Evolutionary conservation across 495 filamentous ascomycete species (phyloP).

Genomic region (Elasticomyces elasticus): DNA sequence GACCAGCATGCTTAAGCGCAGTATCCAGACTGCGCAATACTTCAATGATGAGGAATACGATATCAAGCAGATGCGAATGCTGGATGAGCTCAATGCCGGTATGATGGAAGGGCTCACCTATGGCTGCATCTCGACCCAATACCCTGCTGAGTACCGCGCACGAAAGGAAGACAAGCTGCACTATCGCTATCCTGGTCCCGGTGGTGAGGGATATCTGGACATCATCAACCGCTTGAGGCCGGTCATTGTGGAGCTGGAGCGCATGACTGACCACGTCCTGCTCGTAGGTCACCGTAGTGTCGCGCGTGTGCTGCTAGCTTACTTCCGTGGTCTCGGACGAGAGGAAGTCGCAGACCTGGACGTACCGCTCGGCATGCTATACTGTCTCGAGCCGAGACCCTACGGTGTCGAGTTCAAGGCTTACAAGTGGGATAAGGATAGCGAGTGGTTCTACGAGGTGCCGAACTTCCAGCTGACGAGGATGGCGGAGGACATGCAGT

Average conservation of each 20-base stretch:
- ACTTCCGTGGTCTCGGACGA: constrained; percentile 82
- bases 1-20: constrained; percentile 91
- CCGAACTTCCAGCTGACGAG: constrained; percentile 62
- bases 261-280: constrained; percentile 89
- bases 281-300: constrained; percentile 85
- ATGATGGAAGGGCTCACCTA: constrained; percentile 92
- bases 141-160: constrained; percentile 65
- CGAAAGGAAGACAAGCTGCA: constrained; percentile 74
- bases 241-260: constrained; percentile 92
- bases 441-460: constrained; percentile 70
- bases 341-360: constrained; percentile 89
- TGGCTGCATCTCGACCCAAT: constrained; percentile 65
- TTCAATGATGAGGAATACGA: constrained; percentile 98
- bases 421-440: constrained; percentile 70
- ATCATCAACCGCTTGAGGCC: constrained; percentile 91
- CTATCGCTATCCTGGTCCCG: constrained; percentile 89
- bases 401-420: constrained; percentile 96
- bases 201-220: constrained; percentile 92
- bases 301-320: constrained; percentile 83
- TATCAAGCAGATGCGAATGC: constrained; percentile 94
- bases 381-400: constrained; percentile 91
- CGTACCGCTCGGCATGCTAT: constrained; percentile 83
- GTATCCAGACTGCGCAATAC: constrained; percentile 69
- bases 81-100: constrained; percentile 91
- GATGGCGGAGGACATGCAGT: constrained; percentile 21